Evolutionary conservation across 441 rosid genomes (phyloP), one percentile per base, ranked within the genome.

Genomic region (Brassica hybrid): DNA sequence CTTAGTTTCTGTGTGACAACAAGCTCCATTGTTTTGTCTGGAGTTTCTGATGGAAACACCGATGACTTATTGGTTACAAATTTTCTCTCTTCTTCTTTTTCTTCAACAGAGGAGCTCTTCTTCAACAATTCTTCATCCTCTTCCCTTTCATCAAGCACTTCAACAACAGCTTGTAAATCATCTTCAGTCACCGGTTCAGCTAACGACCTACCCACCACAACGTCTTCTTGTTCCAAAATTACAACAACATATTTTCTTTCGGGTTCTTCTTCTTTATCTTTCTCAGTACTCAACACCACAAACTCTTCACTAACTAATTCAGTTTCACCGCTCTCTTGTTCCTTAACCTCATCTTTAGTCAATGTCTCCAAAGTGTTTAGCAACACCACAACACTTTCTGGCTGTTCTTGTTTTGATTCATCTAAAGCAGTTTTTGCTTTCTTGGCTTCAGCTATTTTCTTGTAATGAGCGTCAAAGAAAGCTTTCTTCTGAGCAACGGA

Each of bases 401-500:
- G 74, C 2, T 75, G 19, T 62, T 19, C 0, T 32, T 32, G 36
- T 5, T 32, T 6, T 6, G 36, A 21, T 11, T 66, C 62, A 65
- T 71, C 52, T 57, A 72, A 57, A 32, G 73, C 23, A 77, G 72
- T 69, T 23, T 23, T 23, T 23, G 25, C 25, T 23, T 34, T 34
- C 38, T 34, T 34, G 9, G 89, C 90, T 4, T 74, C 75, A 48
- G 94, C 92, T 38, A 88, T 80, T 13, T 65, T 57, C 86, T 79
- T 90, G 84, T 86, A 87, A 58, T 90, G 87, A 65, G 89, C 94
- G 78, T 88, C 94, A 54, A 90, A 88, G 85, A 88, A 88, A 68
- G 94, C 92, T 81, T 87, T 90, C 79, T 90, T 88, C 81, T 90
- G 89, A 8, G 94, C 94, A 61, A 90, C 94, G 17, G 91, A 88